Evolutionary conservation across 2,329 filamentous ascomycete genomes (phyloP), one percentile per base, ranked within the genome.

Genomic region (Pseudovirgaria hyperparasitica): DNA sequence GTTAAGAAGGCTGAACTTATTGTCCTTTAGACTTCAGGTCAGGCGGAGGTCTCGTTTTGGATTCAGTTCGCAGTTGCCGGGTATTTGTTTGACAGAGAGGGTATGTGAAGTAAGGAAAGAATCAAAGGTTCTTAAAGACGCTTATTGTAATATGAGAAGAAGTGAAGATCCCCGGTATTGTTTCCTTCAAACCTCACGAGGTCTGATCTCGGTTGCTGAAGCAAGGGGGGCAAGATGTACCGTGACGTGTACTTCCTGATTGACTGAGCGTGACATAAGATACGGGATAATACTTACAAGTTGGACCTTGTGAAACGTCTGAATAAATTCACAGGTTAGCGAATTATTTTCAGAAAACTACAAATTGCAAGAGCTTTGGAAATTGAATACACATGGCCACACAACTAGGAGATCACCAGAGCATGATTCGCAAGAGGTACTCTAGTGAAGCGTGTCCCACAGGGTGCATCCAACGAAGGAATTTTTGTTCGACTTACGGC

Each of bases 301-400:
- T 65, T 82, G 76, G 42, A 81, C 75, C 61, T 78, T 78, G 46
- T 78, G 73, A 47, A 75, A 64, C 35, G 71, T 68, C 71, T 79
- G 46, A 44, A 39, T 37, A 35, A 31, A 28, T 23, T 36, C 28
- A 25, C 28, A 33, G 25, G 46, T 52, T 39, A 51, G 47, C 39
- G 29, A 30, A 26, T 29, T 40, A 27, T 14, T 23, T 14, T 23
- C 10, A 8, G 12, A 9, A 8, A 23, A 13, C 13, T 13, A 25
- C 23, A 22, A 27, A 18, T 22, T 26, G 13, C 3, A 31, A 16
- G 25, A 18, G 25, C 15, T 27, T 22, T n/a, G 16, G 13, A 25
- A 13, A 16, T 25, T 13, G 15, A 9, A n/a, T 22, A 23, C 22
- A 23, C 22, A 14, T 29, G 19, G 20, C 11, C 19, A 18, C 22